Evolutionary conservation across 169 alveolate genomes (phyloP).

Genomic region (Eimeria maxima): DNA sequence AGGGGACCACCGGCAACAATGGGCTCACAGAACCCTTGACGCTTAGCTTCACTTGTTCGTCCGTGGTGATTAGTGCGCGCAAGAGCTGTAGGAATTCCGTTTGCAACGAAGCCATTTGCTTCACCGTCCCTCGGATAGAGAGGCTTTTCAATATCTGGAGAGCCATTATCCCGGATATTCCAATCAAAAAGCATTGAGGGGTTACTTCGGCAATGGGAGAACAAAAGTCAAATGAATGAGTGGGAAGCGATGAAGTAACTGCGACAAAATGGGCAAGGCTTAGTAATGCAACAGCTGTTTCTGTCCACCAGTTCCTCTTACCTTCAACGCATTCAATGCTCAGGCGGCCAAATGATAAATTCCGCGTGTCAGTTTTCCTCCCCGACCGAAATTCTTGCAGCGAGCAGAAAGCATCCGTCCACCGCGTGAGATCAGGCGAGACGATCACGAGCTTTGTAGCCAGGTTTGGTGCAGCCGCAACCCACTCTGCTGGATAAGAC

Average conservation of each 20-base stretch:
- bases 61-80: conserved; percentile 21
- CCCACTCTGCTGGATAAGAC: conserved; percentile 15
- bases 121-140: neutral
- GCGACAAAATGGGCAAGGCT: neutral
- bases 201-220: conserved; percentile 21
- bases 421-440: conserved; percentile 16
- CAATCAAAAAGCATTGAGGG: neutral
- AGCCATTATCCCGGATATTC: neutral
- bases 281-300: neutral
- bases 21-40: conserved; percentile 33
- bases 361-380: neutral
- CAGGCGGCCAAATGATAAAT: neutral
- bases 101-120: conserved; percentile 45
- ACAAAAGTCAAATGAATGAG: neutral
- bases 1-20: neutral
- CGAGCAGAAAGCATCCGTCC: neutral
- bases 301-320: neutral
- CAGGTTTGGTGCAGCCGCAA: neutral
- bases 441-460: conserved; percentile 55
- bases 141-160: conserved; percentile 8
- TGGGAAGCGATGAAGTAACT: neutral
- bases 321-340: conserved; percentile 66
- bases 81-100: conserved; percentile 48
- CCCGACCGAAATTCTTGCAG: neutral
- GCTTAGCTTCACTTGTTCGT: conserved; percentile 37